These are phyloP conservation scores for Nicotiana tabacum DNA, from an alignment of 257 asterid genomes.

Conservation along the genomic window DNA sequence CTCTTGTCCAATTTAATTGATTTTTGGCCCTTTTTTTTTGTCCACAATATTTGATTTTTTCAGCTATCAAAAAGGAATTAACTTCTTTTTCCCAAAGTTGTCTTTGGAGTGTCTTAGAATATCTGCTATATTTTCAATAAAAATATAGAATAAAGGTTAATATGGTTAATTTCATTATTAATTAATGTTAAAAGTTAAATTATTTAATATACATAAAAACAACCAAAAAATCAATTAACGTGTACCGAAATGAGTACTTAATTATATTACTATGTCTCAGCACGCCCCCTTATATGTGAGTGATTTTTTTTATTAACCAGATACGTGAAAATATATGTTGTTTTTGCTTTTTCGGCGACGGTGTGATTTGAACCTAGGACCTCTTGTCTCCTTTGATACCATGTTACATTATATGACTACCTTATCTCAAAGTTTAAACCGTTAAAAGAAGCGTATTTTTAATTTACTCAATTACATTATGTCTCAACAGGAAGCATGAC, in stretches of 20 bases:
- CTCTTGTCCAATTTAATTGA: too few relatives aligned
- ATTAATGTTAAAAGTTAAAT: too few relatives aligned
- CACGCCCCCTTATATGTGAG: background rate
- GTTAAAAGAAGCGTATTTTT: background rate
- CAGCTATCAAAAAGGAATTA: too few relatives aligned
- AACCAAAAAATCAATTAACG: too few relatives aligned
- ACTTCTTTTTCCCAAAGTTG: too few relatives aligned
- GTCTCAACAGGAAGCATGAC: conserved; percentile 1
- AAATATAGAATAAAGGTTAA: too few relatives aligned
- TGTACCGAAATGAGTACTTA: background rate
- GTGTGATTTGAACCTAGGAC: background rate
- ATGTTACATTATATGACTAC: background rate
- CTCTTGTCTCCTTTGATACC: background rate
- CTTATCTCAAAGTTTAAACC: background rate
- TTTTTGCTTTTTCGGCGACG: background rate
- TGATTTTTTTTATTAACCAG: background rate
- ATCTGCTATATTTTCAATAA: too few relatives aligned
- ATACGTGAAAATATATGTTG: background rate
- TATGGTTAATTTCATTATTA: too few relatives aligned
- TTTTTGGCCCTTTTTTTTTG: too few relatives aligned
- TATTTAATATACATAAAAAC: too few relatives aligned
- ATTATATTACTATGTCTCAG: background rate
- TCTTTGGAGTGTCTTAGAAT: too few relatives aligned
- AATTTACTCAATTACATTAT: background rate
- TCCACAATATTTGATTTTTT: too few relatives aligned